Base-by-base conservation (phyloP, 345 rosid genomes). In the Firmiana major region DNA sequence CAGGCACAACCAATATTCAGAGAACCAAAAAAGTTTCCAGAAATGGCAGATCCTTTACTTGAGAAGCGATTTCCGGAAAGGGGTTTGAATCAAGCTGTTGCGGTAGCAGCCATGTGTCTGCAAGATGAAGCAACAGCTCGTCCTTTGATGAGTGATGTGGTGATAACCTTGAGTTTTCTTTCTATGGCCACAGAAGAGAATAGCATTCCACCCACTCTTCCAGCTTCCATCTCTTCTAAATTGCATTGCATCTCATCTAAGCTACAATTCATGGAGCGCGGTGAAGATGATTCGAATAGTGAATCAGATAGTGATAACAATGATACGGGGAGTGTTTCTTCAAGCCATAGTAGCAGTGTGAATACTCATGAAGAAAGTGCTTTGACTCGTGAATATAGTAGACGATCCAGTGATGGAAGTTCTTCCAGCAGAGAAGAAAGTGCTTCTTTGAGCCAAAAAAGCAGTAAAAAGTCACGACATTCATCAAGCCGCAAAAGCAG, bases 21-120 rank as follows among this genome's bases (percentile, higher is more conserved):
- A 79, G 90, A 94, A 22, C 97, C 97, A 0, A 94, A 88, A 83
- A 82, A 74, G 73, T 94, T 84, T 12, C 91, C 95, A 6, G 86
- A 86, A 34, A 86, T 94, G 94, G 97, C 91, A 13, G 98, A 94
- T 86, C 94, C 97, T 73, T 78, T 79, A 0, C 84, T 94, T 16
- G 77, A 19, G 34, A 88, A 49, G 22, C 62, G 63, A 63, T 88
- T 90, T 46, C 91, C 95, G 0, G 98, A 86, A 76, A 90, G 87
- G 66, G 92, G 88, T 53, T 83, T 94, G 78, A 92, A 92, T 76
- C 95, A 94, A 86, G 98, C 89, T 0, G 92, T 94, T 46, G 98
- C 97, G 11, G 88, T 94, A 60, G 87, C 97, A 78, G 92, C 97
- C 28, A 94, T 94, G 98, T 94, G 98, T 55, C 74, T 92, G 73